Evolutionary conservation across 2,329 filamentous ascomycete genomes (phyloP), one percentile per base, ranked within the genome.

Genomic region (Colletotrichum sp.): DNA sequence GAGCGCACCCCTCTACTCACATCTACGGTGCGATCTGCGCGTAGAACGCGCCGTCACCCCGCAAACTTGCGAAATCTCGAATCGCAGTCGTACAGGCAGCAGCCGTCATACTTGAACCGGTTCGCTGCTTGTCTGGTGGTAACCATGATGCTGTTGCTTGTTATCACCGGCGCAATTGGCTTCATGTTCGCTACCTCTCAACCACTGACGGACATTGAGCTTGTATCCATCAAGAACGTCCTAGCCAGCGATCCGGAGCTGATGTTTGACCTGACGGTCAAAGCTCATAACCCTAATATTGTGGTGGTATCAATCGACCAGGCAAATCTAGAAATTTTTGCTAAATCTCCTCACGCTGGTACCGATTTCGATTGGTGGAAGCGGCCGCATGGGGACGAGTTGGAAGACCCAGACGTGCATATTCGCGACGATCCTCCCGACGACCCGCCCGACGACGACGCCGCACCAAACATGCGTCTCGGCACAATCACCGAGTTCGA

Each of bases 171-270:
- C 57, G 94, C 95, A 12, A 93, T 97, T 49, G 95, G 94, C 26
- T 97, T 99, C 84, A 93, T 98, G 85, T 94, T 98, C 85, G 95
- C 96, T 62, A 96, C 96, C 24, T 98, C 96, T 34, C 96, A 98
- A 81, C 95, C 96, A 8, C 90, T 99, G 64, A 91, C 92, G 30
- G 92, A 95, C 78, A 94, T 99, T 75, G 89, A 94, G 78, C 92
- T 99, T 60, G 88, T 94, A 71, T 93, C 93, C 78, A 95, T 99
- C 79, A 92, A 94, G 80, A 98, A 98, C 79, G 95, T 99, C 28
- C 90, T 99, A 65, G 96, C 96, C 4, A 98, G 95, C 80, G 95
- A 98, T 84, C 95, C 98, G 83, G 96, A 99, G 83, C 90, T 99
- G 57, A 98, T 99, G 92, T 91, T 99, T 81, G 96, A 99, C 84